Base-by-base conservation (phyloP, 192 early-diverging fungal species). In the Dimargaris cristalligena region DNA sequence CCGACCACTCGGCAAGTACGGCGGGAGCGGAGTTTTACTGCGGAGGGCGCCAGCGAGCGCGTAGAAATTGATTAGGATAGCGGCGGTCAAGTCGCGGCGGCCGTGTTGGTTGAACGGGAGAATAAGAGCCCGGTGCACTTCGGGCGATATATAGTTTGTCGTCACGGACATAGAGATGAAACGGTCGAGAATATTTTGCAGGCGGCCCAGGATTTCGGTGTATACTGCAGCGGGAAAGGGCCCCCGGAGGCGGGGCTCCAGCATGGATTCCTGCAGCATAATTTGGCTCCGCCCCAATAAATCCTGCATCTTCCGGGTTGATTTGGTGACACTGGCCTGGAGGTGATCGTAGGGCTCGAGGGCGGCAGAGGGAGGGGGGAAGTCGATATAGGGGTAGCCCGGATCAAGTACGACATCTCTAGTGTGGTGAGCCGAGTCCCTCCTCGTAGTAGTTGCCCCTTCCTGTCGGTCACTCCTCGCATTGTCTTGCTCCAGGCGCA, bases 141-240 rank as follows among this genome's bases (percentile, higher is more conserved):
- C 14, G 23, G 51, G 51, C 14, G 51, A 52, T 28, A 52, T 52
- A 28, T 52, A 52, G 29, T 52, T 52, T n/a, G 29, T 29, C n/a
- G 26, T 52, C n/a, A 52, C 51, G 23, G 51, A 2, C 51, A 52
- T 52, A 28, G 51, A 52, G 14, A 52, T 28, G 29, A 52, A 52
- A n/a, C 51, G 51, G 29, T 52, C 51, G 23, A 52, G 1, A 1
- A 52, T 28, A 9, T 52, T 52, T 52, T 52, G 51, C 51, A 52
- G 22, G 14, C 51, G 51, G 22, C 29, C 1, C 16, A 52, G 16
- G 29, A 52, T 52, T 52, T 52, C 51, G 9, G 23, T 13, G 29
- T 52, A 52, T 16, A 28, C 9, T 18, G 16, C 29, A 25, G 26
- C n/a, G n/a, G 51, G 23, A 52, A 52, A 52, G 51, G 2, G 51